phyloP scores from a whole-genome alignment of 2,329 filamentous ascomycete genomes.

The Chaetomiaceae sp. region DNA sequence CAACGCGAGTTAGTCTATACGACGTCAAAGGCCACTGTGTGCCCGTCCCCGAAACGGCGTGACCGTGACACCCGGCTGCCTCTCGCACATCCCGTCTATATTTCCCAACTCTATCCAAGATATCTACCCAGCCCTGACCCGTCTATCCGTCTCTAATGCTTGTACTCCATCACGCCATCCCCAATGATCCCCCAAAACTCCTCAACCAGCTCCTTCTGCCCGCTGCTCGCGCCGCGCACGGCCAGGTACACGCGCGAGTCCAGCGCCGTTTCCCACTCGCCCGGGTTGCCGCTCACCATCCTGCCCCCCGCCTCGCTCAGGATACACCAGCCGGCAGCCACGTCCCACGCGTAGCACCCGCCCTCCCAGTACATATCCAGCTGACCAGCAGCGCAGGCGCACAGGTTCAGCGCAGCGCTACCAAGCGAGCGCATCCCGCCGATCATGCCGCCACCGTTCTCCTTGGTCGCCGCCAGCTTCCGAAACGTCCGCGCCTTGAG shows the following conservation, averaged over 20 bases:
- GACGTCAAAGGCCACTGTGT: no score
- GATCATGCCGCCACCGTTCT: slow-evolving; percentile 68
- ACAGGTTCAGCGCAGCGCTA: slow-evolving; percentile 70
- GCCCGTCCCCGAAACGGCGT: no score
- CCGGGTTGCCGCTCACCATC: slow-evolving; percentile 69
- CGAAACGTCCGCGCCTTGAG: slow-evolving; percentile 64
- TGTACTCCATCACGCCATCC: slow-evolving; percentile 44
- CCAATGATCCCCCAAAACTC: slow-evolving; percentile 61
- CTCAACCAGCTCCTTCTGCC: slow-evolving; percentile 57
- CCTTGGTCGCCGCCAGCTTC: slow-evolving; percentile 52
- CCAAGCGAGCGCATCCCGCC: slow-evolving; percentile 68
- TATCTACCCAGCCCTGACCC: no score
- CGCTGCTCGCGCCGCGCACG: slow-evolving; percentile 53
- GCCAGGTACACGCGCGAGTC: slow-evolving; percentile 60
- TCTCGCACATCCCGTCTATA: no score
- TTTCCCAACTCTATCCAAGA: no score
- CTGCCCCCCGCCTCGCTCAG: slow-evolving; percentile 68
- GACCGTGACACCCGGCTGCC: no score
- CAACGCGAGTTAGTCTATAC: no score
- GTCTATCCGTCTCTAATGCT: slow-evolving; percentile 23
- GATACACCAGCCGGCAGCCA: slow-evolving; percentile 76
- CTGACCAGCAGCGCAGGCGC: slow-evolving; percentile 64
- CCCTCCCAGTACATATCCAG: slow-evolving; percentile 78
- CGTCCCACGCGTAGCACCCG: slow-evolving; percentile 82
- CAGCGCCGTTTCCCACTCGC: slow-evolving; percentile 60